phyloP scores from a whole-genome alignment of 2,329 filamentous ascomycete species.

The Colletotrichum echinochloae region DNA sequence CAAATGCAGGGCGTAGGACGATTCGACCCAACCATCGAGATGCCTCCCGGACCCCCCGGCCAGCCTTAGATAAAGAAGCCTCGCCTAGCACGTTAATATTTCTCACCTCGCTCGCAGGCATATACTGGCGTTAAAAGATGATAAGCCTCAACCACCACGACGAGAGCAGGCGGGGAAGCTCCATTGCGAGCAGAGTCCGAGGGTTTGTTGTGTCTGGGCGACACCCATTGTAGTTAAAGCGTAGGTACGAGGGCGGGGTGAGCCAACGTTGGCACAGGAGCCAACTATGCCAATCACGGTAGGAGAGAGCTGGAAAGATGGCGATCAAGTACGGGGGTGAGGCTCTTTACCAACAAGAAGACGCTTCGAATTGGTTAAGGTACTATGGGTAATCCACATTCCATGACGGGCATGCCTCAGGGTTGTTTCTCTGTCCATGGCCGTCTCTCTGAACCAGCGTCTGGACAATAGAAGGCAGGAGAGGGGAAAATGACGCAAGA shows the following conservation, averaged over 20 bases:
- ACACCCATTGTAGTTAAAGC: conserved; percentile 13
- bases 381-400: not conserved
- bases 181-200: not conserved
- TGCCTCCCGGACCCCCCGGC: too few relatives aligned
- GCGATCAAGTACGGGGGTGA: not conserved
- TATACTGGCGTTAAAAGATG: too few relatives aligned
- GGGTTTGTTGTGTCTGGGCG: conserved; percentile 1
- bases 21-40: not conserved
- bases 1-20: not conserved
- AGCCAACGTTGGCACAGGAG: conserved; percentile 4
- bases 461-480: too few relatives aligned
- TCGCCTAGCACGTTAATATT: not conserved
- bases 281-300: conserved; percentile 8
- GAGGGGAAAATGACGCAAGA: not conserved
- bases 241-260: conserved; percentile 2
- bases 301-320: not conserved
- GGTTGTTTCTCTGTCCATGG: not conserved
- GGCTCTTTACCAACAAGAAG: not conserved
- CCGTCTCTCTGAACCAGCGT: not conserved
- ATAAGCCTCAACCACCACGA: too few relatives aligned
- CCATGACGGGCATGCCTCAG: not conserved
- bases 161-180: not conserved
- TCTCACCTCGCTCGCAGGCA: not conserved
- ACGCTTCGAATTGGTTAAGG: not conserved
- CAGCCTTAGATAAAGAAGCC: not conserved